Percentiles rank a stretch among this genome's conserved stretches.
Evolutionary conservation across 164 flowering plant species (phyloP).

Genomic region (Berberis thunbergii): DNA sequence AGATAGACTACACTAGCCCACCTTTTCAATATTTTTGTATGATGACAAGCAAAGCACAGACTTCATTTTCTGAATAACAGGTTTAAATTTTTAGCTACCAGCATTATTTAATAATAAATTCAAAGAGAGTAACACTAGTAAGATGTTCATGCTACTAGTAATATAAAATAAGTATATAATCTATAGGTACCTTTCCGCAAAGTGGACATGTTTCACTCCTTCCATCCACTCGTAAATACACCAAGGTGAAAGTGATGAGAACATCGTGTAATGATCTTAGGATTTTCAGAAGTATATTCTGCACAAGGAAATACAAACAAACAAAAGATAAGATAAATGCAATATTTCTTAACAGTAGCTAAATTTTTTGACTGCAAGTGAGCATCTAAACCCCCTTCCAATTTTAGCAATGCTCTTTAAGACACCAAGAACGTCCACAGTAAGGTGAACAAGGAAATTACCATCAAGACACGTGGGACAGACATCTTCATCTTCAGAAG

Average conservation of each 20-base stretch:
- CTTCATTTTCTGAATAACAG: neutral
- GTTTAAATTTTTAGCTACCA: neutral
- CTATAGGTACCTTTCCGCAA: conserved; percentile 47
- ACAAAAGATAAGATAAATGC: no score
- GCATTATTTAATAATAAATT: no score
- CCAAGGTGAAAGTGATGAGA: conserved; percentile 58
- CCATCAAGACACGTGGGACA: conserved; percentile 76
- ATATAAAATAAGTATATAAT: neutral
- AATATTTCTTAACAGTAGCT: no score
- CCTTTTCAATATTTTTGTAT: neutral
- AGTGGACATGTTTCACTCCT: no score
- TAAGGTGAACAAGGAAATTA: conserved; percentile 9
- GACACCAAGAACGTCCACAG: neutral
- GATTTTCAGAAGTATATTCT: conserved; percentile 69
- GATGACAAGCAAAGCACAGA: neutral
- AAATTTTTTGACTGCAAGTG: no score
- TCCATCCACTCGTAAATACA: no score
- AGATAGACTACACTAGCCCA: neutral
- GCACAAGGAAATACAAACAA: conserved; percentile 14
- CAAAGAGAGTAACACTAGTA: neutral
- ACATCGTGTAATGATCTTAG: conserved; percentile 51
- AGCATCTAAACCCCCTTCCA: conserved; percentile 1
- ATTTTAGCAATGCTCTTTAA: neutral
- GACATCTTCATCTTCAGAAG: conserved; percentile 60
- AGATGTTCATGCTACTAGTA: neutral